Evolutionary conservation across 108 stramenopile genomes (phyloP), one percentile per base, ranked within the genome.

Genomic region (Discostella pseudostelligera): DNA sequence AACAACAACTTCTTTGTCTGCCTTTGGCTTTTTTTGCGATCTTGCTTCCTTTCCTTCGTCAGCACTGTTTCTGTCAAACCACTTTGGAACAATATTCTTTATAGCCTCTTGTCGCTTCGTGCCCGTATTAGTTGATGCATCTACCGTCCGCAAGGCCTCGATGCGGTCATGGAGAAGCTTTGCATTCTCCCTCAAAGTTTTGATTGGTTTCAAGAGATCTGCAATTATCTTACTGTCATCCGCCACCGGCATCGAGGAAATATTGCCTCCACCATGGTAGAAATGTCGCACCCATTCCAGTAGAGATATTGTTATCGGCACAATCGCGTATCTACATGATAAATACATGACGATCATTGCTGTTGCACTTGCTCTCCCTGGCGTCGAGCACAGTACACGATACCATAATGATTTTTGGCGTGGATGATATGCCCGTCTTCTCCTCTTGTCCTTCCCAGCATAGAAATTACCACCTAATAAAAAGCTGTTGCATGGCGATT

Each of bases 401-500:
- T 87, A 83, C 86, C 86, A 87, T 39, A 84, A 44, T 7, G 82
- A 74, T 43, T 61, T 42, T 17, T 78, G 69, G 42, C 84, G 67
- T 22, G 73, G 59, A 50, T 80, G 78, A 37, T 39, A 65, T 13
- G 51, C 51, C 17, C 56, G 56, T 37, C 59, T 62, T 12, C 70
- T 56, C 20, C 80, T 63, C 45, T 87, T 84, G 62, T 87, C 86
- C 51, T 86, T 86, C 11, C 85, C 85, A 3, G 82, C 76, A 65
- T 86, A 83, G 42, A 69, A 86, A 29, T 81, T 60, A 8, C 86
- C 86, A 28, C 86, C 86, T 64, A 87, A 56, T 21, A 87, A 56
- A 56, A 87, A 87, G 59, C 56, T 78, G 35, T 82, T 83, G 68
- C 83, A 84, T 1, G 60, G 72, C 54, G 51, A 54, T 66, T 49